Conservation (phyloP, 2,329 filamentous ascomycete genomes). For the Neonectria hederae region DNA sequence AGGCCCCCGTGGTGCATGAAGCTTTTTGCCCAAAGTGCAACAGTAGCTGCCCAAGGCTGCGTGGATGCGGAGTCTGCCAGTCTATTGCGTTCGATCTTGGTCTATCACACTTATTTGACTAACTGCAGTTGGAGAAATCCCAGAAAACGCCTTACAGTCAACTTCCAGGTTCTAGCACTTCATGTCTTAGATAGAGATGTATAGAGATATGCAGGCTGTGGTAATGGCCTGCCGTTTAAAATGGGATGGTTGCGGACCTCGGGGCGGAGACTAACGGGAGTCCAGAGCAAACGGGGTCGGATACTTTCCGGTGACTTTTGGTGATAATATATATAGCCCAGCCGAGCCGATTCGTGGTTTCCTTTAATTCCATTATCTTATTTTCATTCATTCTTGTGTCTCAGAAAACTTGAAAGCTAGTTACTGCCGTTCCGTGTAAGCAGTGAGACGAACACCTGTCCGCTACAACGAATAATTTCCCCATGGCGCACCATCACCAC, state of each 20-base stretch:
- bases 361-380: neutral
- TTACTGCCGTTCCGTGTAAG: neutral
- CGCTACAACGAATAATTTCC: neutral
- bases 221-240: too few relatives aligned
- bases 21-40: neutral
- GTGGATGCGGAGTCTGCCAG: neutral
- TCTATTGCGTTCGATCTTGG: neutral
- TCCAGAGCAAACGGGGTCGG: neutral
- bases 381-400: neutral
- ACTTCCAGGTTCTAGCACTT: too few relatives aligned
- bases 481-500: constrained; percentile 33
- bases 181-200: too few relatives aligned
- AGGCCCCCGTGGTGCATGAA: neutral
- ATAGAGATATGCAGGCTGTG: too few relatives aligned
- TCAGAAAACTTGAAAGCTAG: neutral
- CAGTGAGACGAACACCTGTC: constrained; percentile 11
- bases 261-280: neutral
- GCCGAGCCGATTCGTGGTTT: neutral
- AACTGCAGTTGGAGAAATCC: too few relatives aligned
- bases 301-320: constrained; percentile 17
- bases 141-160: too few relatives aligned
- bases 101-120: too few relatives aligned
- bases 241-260: too few relatives aligned
- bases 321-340: neutral
- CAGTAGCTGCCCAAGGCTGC: neutral